A percentile compares a stretch with the other conserved stretches of the same genome.
These are phyloP conservation scores for Colletotrichum sp. DNA, from an alignment of 2,329 filamentous ascomycete species.

Conservation along the genomic window DNA sequence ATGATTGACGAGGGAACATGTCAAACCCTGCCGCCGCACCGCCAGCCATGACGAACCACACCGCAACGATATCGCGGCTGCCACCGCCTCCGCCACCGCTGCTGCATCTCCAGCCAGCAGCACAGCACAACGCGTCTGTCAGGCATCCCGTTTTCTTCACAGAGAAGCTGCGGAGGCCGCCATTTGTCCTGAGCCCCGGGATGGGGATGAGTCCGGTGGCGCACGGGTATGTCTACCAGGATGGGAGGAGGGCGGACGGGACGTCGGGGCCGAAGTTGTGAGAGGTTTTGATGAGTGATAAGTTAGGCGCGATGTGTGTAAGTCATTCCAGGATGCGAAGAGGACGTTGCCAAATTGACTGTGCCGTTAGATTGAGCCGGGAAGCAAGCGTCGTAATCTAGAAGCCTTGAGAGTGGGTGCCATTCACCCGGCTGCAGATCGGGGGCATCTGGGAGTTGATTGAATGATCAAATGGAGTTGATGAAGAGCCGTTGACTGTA, in stretches of 20 bases:
- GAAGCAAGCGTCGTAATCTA: neutral
- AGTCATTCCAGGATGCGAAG: rapidly evolving
- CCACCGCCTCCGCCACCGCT: neutral
- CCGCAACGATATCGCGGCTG: neutral
- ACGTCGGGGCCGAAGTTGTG: conserved; percentile 41
- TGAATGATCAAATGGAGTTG: rapidly evolving
- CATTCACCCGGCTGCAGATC: neutral
- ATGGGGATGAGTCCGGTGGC: conserved; percentile 54
- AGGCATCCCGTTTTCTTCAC: conserved; percentile 82
- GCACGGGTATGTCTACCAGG: conserved; percentile 65
- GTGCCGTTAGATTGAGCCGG: neutral
- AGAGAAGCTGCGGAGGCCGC: conserved; percentile 60
- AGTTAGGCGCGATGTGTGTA: neutral
- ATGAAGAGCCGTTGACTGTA: rapidly evolving
- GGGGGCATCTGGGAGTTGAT: neutral
- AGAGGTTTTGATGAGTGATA: conserved; percentile 8
- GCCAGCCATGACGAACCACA: neutral
- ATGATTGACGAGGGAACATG: neutral
- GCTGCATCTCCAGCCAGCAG: conserved; percentile 21
- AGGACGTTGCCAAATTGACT: neutral
- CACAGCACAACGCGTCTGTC: conserved; percentile 58
- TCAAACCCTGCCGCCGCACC: neutral
- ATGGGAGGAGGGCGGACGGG: conserved; percentile 34
- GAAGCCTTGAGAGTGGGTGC: neutral
- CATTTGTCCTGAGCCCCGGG: conserved; percentile 37